Percentiles rank a stretch among this genome's conserved stretches.
These are phyloP conservation scores for Agaricales sp. DNA, from an alignment of 1,284 basidiomycete genomes.

Conservation along the genomic window DNA sequence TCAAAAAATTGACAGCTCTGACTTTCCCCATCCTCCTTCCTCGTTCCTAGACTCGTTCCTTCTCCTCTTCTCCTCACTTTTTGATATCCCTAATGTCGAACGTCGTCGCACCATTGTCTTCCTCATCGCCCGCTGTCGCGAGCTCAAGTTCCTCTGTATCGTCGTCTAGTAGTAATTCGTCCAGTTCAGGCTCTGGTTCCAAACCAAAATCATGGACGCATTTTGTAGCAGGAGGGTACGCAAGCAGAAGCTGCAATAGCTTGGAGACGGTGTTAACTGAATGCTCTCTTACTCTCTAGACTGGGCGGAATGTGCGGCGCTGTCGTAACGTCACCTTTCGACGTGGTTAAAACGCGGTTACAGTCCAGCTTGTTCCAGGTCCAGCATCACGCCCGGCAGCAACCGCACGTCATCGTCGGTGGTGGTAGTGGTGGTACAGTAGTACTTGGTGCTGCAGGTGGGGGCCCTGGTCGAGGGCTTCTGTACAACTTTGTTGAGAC, in stretches of 20 bases:
- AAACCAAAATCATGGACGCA: conserved; percentile 82
- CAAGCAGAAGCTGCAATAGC: conserved; percentile 10
- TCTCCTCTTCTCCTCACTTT: neutral
- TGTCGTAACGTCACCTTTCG: conserved; percentile 93
- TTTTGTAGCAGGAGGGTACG: conserved; percentile 80
- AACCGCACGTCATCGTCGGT: conserved; percentile 25
- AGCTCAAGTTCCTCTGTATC: neutral
- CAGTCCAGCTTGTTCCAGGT: conserved; percentile 85
- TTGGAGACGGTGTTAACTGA: conserved; percentile 6
- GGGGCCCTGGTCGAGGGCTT: conserved; percentile 39
- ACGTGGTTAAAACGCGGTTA: conserved; percentile 95
- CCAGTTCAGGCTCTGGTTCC: conserved; percentile 17
- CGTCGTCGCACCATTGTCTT: neutral
- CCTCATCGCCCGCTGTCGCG: conserved; percentile 1
- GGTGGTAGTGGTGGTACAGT: conserved; percentile 24
- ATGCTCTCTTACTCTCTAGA: conserved; percentile 32
- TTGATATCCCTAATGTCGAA: conserved; percentile 2
- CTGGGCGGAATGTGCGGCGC: conserved; percentile 97
- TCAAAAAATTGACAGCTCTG: no score
- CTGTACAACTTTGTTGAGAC: conserved; percentile 96
- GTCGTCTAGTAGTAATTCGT: conserved; percentile 2
- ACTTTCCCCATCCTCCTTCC: no score
- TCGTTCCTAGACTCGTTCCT: no score
- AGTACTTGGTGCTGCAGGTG: conserved; percentile 28
- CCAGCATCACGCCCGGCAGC: conserved; percentile 36